Base-by-base conservation (phyloP, 352 stramenopile species). In the Globisporangium iwayamae region DNA sequence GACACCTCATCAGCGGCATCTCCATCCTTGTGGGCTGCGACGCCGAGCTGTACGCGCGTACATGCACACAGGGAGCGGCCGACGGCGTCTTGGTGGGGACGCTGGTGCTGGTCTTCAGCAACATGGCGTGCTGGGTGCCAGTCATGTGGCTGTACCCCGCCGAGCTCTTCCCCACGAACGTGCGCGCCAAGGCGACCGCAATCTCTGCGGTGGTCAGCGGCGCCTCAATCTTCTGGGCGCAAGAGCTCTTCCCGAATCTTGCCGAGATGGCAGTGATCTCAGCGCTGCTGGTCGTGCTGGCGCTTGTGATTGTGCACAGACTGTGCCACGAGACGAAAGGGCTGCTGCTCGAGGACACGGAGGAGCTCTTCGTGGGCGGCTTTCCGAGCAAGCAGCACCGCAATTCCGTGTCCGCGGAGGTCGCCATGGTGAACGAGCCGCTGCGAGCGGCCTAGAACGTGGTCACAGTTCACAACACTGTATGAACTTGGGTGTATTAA, bases 301-400 rank as follows among this genome's bases (percentile, higher is more conserved):
- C 70, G 34, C 69, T 72, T 11, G 68, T 76, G 30, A 78, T 86
- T 36, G 75, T 84, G 50, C 80, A 74, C 60, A 74, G 70, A 60
- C 50, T 78, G 53, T 87, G 76, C n/a, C 75, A 68, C 2, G 79
- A 87, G 70, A 85, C 79, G 10, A 81, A 72, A 14, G 65, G 71
- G 3, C 70, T 87, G 22, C 28, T 87, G 16, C 62, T 89, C 10
- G 79, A 89, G 63, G 78, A 87, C 48, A 87, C 76, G 28, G 80
- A 89, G 56, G 74, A 68, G 39, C 60, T 89, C 16, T 87, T 89
- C 56, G 25, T 45, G 74, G 57, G 64, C 32, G 52, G 73, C 52
- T 77, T 55, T 61, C 72, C 62, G 45, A 72, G 62, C 72, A 76
- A 60, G 65, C 71, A 46, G 47, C 55, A 62, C 10, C 62, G 54